Base-by-base conservation (phyloP, 1,284 basidiomycete genomes). In the Stereum hirsutum region DNA sequence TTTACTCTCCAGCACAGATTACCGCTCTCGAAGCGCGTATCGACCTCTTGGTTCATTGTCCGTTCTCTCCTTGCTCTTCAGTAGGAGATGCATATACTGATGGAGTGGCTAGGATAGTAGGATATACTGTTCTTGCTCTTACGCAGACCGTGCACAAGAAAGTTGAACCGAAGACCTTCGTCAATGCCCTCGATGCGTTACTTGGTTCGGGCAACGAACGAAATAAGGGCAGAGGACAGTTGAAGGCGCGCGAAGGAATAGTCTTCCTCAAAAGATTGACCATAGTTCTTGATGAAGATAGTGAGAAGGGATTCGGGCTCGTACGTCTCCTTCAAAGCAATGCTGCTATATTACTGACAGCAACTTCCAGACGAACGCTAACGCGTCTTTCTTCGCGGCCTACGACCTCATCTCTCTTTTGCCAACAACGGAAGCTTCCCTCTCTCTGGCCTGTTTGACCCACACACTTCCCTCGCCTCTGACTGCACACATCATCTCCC, bases 351-450 rank as follows among this genome's bases (percentile, higher is more conserved):
- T 30, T 5, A 5, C 6, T 6, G 45, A 45, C 35, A 44, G 32
- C 31, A 19, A 25, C 33, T 17, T 42, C 12, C 47, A 86, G 85
- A 80, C 76, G 4, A 80, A 73, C 46, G 70, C 74, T 7, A 81
- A 81, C 50, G 59, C 70, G 0, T 58, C 72, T 0, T 53, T 78
- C 5, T 70, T 84, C 51, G 63, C 69, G 12, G 60, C 70, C 1
- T 93, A 89, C 62, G 88, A 93, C 55, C 61, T 94, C 31, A 70
- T 94, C 21, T 73, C 83, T 4, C 74, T 91, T 31, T 62, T 72
- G 2, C 89, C 89, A 1, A 81, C 81, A 1, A 88, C 81, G 1
- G 70, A 79, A 42, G 58, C 72, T 0, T 75, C 83, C 0, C 86
- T 93, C 56, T 82, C 83, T 0, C 69, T 77, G 25, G 86, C 89